These are phyloP conservation scores for Apiospora pterosperma DNA, from an alignment of 2,329 filamentous ascomycete species.

Conservation along the genomic window DNA sequence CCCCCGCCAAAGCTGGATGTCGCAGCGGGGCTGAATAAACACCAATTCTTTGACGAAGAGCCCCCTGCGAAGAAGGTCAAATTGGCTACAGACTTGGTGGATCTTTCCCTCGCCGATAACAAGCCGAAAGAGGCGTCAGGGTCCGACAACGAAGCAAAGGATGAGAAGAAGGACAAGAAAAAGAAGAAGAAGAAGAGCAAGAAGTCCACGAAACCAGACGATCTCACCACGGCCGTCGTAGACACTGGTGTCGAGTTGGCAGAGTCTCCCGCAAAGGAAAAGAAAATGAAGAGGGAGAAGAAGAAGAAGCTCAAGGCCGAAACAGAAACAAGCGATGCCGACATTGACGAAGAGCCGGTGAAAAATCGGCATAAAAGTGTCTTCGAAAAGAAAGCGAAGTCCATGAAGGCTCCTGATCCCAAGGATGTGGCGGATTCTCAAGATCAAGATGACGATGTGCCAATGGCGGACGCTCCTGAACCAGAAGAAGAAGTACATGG, in stretches of 20 bases:
- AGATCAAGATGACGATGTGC: constrained; percentile 25
- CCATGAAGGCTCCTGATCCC: constrained; percentile 44
- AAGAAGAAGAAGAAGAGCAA: constrained; percentile 19
- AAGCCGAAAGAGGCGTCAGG: not conserved
- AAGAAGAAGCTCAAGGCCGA: not conserved
- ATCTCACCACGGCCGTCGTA: not conserved
- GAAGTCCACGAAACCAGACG: constrained; percentile 15
- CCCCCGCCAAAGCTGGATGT: constrained; percentile 26
- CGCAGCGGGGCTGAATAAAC: constrained; percentile 5
- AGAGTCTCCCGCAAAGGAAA: not conserved
- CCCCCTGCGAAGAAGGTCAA: constrained; percentile 35
- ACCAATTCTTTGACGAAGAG: constrained; percentile 16
- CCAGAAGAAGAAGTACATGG: constrained; percentile 56
- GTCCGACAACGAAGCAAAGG: not conserved
- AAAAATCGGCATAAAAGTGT: constrained; percentile 43
- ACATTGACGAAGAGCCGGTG: constrained; percentile 14
- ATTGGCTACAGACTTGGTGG: constrained; percentile 5
- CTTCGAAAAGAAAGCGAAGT: constrained; percentile 53
- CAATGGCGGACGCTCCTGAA: constrained; percentile 17
- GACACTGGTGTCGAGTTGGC: not conserved
- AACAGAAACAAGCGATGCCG: constrained; percentile 8
- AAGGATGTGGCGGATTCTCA: constrained; percentile 18
- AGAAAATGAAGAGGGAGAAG: constrained; percentile 31
- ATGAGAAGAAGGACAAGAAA: constrained; percentile 22
- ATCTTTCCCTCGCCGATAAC: no score